phyloP scores from a whole-genome alignment of 2,329 filamentous ascomycete species.

The Ophiosphaerella herpotricha region DNA sequence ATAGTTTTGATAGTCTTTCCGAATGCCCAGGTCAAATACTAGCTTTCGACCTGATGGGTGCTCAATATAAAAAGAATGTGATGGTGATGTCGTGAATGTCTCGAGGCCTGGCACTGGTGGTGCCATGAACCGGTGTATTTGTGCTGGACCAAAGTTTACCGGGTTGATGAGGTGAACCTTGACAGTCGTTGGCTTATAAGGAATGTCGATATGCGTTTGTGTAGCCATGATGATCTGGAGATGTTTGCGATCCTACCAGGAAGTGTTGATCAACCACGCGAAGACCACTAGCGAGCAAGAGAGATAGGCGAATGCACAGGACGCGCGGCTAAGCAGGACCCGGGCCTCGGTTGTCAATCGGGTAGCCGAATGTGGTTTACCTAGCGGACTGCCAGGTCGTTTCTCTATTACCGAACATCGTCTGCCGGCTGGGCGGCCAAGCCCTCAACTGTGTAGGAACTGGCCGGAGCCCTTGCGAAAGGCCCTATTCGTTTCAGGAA shows the following conservation, averaged over 20 bases:
- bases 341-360: no score
- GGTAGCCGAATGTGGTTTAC: not conserved
- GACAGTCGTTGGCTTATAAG: conserved; percentile 9
- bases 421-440: no score
- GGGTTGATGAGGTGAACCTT: conserved; percentile 43
- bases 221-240: conserved; percentile 2
- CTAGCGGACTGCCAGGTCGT: not conserved
- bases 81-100: conserved; percentile 42
- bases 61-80: conserved; percentile 53
- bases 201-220: conserved; percentile 7
- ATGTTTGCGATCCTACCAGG: not conserved
- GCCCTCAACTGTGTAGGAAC: no score
- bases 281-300: no score
- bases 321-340: no score
- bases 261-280: not conserved
- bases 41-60: conserved; percentile 50
- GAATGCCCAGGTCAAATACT: conserved; percentile 55
- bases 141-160: conserved; percentile 31
- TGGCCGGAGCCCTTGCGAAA: no score
- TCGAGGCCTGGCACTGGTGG: conserved; percentile 23
- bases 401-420: not conserved
- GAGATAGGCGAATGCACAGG: no score
- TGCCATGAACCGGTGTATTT: conserved; percentile 38
- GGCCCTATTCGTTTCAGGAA: no score
- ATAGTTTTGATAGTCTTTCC: conserved; percentile 52